Base-by-base conservation (phyloP, 331 rosid genomes). In the Malus hybrid region DNA sequence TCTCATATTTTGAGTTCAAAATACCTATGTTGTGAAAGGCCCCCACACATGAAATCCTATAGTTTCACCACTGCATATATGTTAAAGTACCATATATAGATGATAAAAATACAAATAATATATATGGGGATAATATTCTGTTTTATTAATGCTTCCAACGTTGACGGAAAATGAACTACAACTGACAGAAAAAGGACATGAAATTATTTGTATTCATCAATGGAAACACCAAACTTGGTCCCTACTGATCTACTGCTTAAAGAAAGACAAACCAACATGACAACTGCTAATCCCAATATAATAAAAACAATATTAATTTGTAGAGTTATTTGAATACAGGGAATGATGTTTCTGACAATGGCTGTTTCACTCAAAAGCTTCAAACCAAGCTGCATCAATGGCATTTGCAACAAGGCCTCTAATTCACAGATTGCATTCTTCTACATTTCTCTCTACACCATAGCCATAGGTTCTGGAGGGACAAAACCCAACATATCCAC, bases 401-500 rank as follows among this genome's bases (percentile, higher is more conserved):
- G 93, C 12, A 56, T 87, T 1, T 95, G 97, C 92, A 87, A 79
- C 81, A 95, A 90, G 75, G 99, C 99, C 44, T 80, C 97, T 2
- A 12, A 73, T 11, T 81, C 89, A 32, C 99, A 92, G 66, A 84
- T 89, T 29, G 79, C 92, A 22, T 89, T 92, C 72, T 90, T 92
- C 80, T 95, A 92, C 86, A 44, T 84, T 29, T 87, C 99, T 6
- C 97, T 95, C 27, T 95, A 95, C 90, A 89, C 85, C 1, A 89
- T 89, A 32, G 97, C 97, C 18, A 78, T 92, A 0, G 99, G 99
- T 0, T 86, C 97, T 0, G 97, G 97, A 0, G 99, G 97, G 14
- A 92, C 97, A 8, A 95, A 95, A 60, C 97, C 99, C 28, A 95
- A 92, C 65, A 95, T 92, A n/a, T 92, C 99, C 22, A 95, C 99